Evolutionary conservation across 1,284 basidiomycete species (phyloP).

Genomic region (Grifola frondosa): DNA sequence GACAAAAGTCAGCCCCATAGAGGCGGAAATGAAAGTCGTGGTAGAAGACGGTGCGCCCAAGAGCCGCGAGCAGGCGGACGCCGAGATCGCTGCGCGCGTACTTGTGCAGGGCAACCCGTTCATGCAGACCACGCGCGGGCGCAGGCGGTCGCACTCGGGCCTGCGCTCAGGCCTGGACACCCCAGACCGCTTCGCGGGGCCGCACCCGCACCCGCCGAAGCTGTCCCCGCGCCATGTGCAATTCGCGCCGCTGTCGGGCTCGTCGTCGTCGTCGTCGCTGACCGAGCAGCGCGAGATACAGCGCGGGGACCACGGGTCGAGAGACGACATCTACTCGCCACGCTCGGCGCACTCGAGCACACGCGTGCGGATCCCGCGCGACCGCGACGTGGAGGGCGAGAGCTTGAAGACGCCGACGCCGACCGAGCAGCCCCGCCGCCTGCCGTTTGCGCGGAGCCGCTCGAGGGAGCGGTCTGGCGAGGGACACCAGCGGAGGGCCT

Average conservation of each 20-base stretch:
- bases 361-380: conserved; percentile 54
- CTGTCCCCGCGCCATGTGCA: conserved; percentile 55
- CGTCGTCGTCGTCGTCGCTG: conserved; percentile 40
- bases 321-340: conserved; percentile 51
- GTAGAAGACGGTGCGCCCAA: conserved; percentile 17
- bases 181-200: conserved; percentile 74
- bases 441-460: conserved; percentile 22
- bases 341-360: conserved; percentile 42
- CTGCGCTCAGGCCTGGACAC: conserved; percentile 69
- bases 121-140: conserved; percentile 36
- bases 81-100: conserved; percentile 36
- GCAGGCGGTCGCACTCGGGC: conserved; percentile 38
- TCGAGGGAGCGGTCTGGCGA: conserved; percentile 39
- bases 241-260: conserved; percentile 38
- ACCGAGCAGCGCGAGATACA: conserved; percentile 29
- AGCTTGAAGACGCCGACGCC: conserved; percentile 61
- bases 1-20: conserved; percentile 24
- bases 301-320: conserved; percentile 44
- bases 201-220: conserved; percentile 56
- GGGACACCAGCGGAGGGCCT: conserved; percentile 55
- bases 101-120: conserved; percentile 35
- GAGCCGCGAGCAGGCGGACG: conserved; percentile 20
- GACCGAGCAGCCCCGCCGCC: conserved; percentile 29
- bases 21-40: conserved; percentile 36
- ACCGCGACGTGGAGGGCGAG: conserved; percentile 51